Percentiles rank a stretch among this genome's conserved stretches.
phyloP scores from a whole-genome alignment of 1,139 yeast genomes.

The Nakaseomyces glabratus region DNA sequence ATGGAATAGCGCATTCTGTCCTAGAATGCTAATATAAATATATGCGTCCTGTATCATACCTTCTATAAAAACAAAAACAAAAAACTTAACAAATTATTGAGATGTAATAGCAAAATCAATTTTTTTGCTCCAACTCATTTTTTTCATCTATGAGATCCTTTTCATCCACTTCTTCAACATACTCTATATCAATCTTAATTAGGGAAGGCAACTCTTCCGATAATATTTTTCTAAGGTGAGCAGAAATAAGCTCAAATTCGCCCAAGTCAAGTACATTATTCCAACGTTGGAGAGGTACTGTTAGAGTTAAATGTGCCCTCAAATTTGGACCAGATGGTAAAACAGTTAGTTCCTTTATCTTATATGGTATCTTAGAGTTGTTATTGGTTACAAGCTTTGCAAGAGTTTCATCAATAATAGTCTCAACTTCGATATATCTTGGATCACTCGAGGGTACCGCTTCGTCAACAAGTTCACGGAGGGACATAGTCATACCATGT shows the following conservation, averaged over 20 bases:
- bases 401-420: constrained; percentile 33
- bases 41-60: too few relatives aligned
- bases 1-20: too few relatives aligned
- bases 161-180: constrained; percentile 27
- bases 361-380: constrained; percentile 33
- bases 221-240: constrained; percentile 26
- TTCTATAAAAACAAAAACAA: too few relatives aligned
- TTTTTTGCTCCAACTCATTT: too few relatives aligned
- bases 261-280: constrained; percentile 37
- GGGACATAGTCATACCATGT: constrained; percentile 58
- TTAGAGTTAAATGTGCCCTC: constrained; percentile 35
- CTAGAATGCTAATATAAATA: too few relatives aligned
- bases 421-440: constrained; percentile 35
- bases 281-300: constrained; percentile 38
- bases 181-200: constrained; percentile 32
- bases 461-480: constrained; percentile 67
- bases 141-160: too few relatives aligned
- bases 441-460: constrained; percentile 36
- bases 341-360: constrained; percentile 43
- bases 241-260: constrained; percentile 40
- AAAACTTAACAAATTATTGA: too few relatives aligned
- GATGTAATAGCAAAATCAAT: too few relatives aligned
- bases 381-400: constrained; percentile 31
- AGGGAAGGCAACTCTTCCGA: constrained; percentile 26
- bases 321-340: constrained; percentile 67